Evolutionary conservation across 75 land plant species (phyloP).

Genomic region (Selaginella tamariscina): DNA sequence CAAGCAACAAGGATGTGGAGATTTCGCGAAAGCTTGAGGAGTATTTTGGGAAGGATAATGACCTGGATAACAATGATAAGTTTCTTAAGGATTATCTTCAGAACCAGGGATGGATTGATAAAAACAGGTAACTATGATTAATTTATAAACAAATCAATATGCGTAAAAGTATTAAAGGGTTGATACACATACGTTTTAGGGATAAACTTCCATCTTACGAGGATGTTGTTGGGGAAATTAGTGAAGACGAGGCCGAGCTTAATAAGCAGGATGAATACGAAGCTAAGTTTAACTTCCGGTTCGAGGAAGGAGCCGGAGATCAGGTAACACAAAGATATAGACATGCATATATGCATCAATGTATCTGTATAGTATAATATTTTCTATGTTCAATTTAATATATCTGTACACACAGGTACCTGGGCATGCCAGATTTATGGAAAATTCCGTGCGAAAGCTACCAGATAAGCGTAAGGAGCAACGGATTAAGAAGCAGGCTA

Average conservation of each 20-base stretch:
- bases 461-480: conserved; percentile 48
- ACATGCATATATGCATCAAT: no score
- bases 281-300: conserved; percentile 54
- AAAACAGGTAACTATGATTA: no score
- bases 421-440: conserved; percentile 61
- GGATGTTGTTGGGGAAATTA: conserved; percentile 37
- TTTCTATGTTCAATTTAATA: no score
- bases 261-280: conserved; percentile 77
- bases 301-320: conserved; percentile 52
- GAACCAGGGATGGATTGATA: conserved; percentile 60
- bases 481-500: conserved; percentile 65
- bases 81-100: conserved; percentile 60
- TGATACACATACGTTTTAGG: no score
- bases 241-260: conserved; percentile 69
- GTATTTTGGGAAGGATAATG: conserved; percentile 60
- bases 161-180: no score
- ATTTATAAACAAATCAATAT: no score
- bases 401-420: no score
- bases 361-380: no score
- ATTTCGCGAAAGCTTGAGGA: conserved; percentile 38
- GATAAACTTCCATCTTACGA: conserved; percentile 21
- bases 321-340: no score
- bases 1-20: conserved; percentile 27
- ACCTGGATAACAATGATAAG: conserved; percentile 50
- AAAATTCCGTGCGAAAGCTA: conserved; percentile 82